A percentile compares a stretch with the other conserved stretches of the same genome.
phyloP scores from a whole-genome alignment of 78 protist genomes.

The Ministeria vibrans region DNA sequence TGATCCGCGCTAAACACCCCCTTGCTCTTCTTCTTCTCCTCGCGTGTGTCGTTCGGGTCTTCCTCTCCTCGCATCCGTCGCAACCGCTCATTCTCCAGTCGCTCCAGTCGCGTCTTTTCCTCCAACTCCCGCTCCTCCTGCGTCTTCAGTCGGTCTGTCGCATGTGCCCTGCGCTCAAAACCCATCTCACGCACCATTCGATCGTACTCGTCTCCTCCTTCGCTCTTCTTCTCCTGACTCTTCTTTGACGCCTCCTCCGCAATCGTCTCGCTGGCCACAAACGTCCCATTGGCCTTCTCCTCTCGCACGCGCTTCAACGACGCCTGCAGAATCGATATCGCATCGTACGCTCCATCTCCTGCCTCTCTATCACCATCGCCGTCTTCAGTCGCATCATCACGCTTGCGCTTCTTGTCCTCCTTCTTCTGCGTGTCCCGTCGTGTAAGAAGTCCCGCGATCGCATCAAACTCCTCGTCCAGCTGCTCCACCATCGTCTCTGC shows the following conservation, averaged over 20 bases:
- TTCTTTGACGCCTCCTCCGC: too few relatives aligned
- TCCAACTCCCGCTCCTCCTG: conserved; percentile 1
- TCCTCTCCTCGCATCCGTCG: background rate
- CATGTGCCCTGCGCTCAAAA: conserved; percentile 9
- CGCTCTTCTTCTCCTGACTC: too few relatives aligned
- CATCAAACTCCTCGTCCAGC: conserved; percentile 12
- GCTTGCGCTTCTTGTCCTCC: too few relatives aligned
- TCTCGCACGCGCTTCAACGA: too few relatives aligned
- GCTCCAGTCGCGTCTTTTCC: conserved; percentile 12
- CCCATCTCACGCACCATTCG: background rate
- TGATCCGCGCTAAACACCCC: background rate
- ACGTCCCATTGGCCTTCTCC: too few relatives aligned
- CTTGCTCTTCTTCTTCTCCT: background rate
- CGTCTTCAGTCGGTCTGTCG: conserved; percentile 17
- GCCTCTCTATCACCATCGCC: too few relatives aligned
- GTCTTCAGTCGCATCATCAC: too few relatives aligned
- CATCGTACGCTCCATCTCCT: too few relatives aligned
- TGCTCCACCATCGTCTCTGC: conserved; percentile 25
- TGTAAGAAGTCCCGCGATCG: too few relatives aligned
- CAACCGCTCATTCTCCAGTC: conserved; percentile 1
- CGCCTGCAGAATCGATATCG: too few relatives aligned
- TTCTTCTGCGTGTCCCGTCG: too few relatives aligned
- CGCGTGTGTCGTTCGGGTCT: background rate
- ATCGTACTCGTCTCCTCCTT: conserved; percentile 11
- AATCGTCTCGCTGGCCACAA: too few relatives aligned